Conservation (phyloP, 108 stramenopile species). For the Skeletonema marinoi region DNA sequence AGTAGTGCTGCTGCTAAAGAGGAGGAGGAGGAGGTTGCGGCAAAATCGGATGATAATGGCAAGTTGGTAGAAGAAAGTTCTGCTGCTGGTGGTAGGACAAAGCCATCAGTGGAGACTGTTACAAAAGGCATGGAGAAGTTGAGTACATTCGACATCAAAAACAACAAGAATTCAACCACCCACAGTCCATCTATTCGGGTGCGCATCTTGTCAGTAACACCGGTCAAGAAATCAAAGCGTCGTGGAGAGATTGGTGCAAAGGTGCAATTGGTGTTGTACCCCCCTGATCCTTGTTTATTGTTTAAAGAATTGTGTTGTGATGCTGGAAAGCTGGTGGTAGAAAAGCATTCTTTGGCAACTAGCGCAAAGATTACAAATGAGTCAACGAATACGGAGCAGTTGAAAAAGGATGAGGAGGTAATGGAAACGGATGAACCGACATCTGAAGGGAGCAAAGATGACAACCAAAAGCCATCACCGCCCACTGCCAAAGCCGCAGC, state of each 20-base stretch:
- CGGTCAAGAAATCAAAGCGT: slow-evolving; percentile 47
- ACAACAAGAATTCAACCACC: background rate
- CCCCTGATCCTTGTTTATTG: slow-evolving; percentile 47
- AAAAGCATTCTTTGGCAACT: background rate
- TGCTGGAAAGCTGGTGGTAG: slow-evolving; percentile 26
- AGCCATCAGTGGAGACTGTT: slow-evolving; percentile 5
- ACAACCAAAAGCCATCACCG: background rate
- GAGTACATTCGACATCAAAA: slow-evolving; percentile 3
- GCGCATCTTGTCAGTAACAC: slow-evolving; percentile 45
- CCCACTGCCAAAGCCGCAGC: background rate
- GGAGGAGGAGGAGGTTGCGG: background rate
- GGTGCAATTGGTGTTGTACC: slow-evolving; percentile 33
- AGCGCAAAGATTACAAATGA: background rate
- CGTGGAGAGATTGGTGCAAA: slow-evolving; percentile 42
- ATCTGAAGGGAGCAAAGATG: background rate
- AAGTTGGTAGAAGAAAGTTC: background rate
- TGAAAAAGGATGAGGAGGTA: background rate
- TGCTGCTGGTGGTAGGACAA: background rate
- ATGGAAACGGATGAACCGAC: background rate
- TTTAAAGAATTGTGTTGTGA: slow-evolving; percentile 38
- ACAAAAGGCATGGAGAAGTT: slow-evolving; percentile 27
- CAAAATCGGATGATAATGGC: background rate
- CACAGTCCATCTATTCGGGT: slow-evolving; percentile 20
- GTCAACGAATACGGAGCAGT: background rate
- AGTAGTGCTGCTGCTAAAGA: background rate